phyloP scores from a whole-genome alignment of 306 rosid genomes.

The Sicyos edulis region DNA sequence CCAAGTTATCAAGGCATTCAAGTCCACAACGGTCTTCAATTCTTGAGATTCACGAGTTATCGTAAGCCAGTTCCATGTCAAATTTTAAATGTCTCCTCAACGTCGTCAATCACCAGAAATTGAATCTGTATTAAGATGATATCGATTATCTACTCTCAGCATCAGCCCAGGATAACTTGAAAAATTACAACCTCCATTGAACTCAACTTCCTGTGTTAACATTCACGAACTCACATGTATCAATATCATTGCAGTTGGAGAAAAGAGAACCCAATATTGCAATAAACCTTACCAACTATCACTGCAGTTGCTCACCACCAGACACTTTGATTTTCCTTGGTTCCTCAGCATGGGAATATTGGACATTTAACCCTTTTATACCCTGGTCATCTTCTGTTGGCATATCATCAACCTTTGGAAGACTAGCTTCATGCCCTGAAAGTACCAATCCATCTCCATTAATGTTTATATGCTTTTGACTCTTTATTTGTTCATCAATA shows the following conservation, averaged over 20 bases:
- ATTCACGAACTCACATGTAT: slow-evolving; percentile 24
- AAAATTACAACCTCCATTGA: too few relatives aligned
- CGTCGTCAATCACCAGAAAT: slow-evolving; percentile 2
- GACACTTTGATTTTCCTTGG: slow-evolving; percentile 31
- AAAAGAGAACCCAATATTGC: not conserved
- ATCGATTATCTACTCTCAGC: too few relatives aligned
- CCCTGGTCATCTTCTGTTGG: slow-evolving; percentile 33
- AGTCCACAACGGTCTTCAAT: not conserved
- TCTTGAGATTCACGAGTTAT: not conserved
- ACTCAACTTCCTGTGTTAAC: slow-evolving; percentile 22
- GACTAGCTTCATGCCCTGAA: slow-evolving; percentile 27
- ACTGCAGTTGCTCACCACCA: slow-evolving; percentile 25
- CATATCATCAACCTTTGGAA: slow-evolving; percentile 28
- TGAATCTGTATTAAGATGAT: slow-evolving; percentile 5
- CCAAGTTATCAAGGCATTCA: not conserved
- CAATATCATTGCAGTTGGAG: slow-evolving; percentile 19
- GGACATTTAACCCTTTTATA: slow-evolving; percentile 6
- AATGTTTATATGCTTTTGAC: slow-evolving; percentile 19
- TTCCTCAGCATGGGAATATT: slow-evolving; percentile 23
- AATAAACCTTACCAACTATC: slow-evolving; percentile 37
- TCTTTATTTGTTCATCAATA: not conserved
- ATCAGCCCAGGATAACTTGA: too few relatives aligned
- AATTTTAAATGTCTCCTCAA: not conserved
- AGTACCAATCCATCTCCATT: slow-evolving; percentile 30
- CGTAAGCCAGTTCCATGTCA: slow-evolving; percentile 6